Conservation (phyloP, 1,284 basidiomycete genomes). For the Leccinum pallidistipes region DNA sequence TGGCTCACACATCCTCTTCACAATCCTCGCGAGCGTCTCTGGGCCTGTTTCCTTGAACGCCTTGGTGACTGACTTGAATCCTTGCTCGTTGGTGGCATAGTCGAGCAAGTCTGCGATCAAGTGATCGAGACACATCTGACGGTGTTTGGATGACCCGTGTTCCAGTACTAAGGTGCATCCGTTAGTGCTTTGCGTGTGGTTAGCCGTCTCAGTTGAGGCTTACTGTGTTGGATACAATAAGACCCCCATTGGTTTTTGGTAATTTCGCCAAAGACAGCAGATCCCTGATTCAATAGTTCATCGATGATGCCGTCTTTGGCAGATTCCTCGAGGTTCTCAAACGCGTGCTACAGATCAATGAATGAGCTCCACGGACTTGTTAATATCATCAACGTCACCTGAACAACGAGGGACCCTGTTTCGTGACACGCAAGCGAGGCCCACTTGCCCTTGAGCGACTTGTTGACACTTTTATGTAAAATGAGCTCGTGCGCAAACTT, state of each 20-base stretch:
- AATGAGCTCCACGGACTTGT: slow-evolving; percentile 6
- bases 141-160: slow-evolving; percentile 72
- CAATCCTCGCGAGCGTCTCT: slow-evolving; percentile 66
- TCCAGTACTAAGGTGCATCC: slow-evolving; percentile 50
- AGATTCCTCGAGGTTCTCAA: slow-evolving; percentile 79
- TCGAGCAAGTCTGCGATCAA: slow-evolving; percentile 70
- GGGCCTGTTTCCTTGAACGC: slow-evolving; percentile 80
- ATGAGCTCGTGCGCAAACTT: slow-evolving; percentile 4
- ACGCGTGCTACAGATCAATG: slow-evolving; percentile 60
- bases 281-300: slow-evolving; percentile 72
- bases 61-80: slow-evolving; percentile 79
- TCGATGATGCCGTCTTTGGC: slow-evolving; percentile 81
- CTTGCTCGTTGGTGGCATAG: slow-evolving; percentile 78
- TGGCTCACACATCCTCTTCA: slow-evolving; percentile 79
- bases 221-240: slow-evolving; percentile 82
- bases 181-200: slow-evolving; percentile 2
- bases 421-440: slow-evolving; percentile 85
- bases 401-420: slow-evolving; percentile 80
- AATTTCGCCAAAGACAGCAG: slow-evolving; percentile 68
- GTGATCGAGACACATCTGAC: slow-evolving; percentile 69
- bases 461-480: slow-evolving; percentile 63
- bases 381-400: slow-evolving; percentile 43
- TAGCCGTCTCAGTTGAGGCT: slow-evolving; percentile 26
- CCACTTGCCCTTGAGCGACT: slow-evolving; percentile 81
- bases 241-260: slow-evolving; percentile 84